Percentiles rank a stretch among this genome's conserved stretches.
phyloP scores from a whole-genome alignment of 129 eudicot species.

The Logfia minima region DNA sequence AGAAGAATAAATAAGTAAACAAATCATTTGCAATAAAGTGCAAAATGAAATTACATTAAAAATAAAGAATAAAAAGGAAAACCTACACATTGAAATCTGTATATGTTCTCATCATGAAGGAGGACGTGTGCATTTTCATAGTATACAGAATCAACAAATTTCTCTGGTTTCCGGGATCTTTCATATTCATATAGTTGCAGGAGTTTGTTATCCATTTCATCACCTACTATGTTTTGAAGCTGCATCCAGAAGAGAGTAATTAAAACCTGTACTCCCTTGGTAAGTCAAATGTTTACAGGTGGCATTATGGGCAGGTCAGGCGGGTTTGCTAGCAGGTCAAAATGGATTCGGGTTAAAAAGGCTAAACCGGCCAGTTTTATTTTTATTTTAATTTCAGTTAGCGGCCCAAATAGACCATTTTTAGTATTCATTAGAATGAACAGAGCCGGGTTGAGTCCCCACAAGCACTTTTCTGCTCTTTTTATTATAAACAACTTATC shows the following conservation, averaged over 20 bases:
- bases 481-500: neutral
- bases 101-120: conserved; percentile 89
- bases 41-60: neutral
- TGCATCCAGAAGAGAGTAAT: conserved; percentile 35
- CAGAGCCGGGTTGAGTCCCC: neutral
- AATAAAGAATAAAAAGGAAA: neutral
- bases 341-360: neutral
- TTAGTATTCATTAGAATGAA: neutral
- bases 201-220: conserved; percentile 83
- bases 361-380: neutral
- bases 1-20: neutral
- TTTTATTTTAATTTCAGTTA: no score
- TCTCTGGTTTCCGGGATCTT: conserved; percentile 67
- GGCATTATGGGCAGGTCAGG: neutral
- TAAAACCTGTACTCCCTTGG: neutral
- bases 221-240: conserved; percentile 88
- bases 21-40: neutral
- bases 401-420: no score
- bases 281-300: conserved; percentile 3
- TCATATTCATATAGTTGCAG: conserved; percentile 86
- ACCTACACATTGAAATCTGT: conserved; percentile 89
- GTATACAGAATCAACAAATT: conserved; percentile 81
- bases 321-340: neutral
- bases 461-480: no score
- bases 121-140: conserved; percentile 85